Base-by-base conservation (phyloP, 768 basidiomycete species). In the Rossbeevera mucosa region DNA sequence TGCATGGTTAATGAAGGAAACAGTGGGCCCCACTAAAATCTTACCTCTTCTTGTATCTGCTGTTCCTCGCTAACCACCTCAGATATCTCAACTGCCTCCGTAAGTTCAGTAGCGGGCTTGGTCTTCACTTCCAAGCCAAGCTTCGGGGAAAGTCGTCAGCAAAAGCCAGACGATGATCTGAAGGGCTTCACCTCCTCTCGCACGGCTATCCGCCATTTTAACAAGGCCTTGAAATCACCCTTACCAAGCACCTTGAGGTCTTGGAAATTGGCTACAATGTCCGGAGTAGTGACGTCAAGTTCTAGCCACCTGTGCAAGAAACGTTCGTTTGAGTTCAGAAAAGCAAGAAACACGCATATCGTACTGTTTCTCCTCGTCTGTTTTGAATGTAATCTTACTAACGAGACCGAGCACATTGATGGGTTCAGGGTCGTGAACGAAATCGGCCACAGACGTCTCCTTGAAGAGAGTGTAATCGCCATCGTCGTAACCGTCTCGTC, bases 221-320 rank as follows among this genome's bases (percentile, higher is more conserved):
- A 75, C 50, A 99, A 72, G 8, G 79, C 64, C 69, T 97, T 98
- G 76, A 99, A 99, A 65, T 99, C 96, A 25, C 94, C 89, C 72
- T 97, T 99, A 29, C 96, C 96, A 29, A 99, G 74, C 4, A 99
- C 96, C 68, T 95, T 97, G 58, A 99, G 76, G 76, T 99, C 96
- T 20, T 85, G 81, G 59, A 86, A 88, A 66, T 90, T 92, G n/a
- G 78, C 75, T 65, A 82, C 81, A 56, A 98, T 74, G 48, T 98
- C 95, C 0, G 75, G 66, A 2, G 88, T 87, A 20, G 92, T 96
- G 51, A 86, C 72, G 45, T 81, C 77, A 46, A 86, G 71, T 47
- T 74, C 74, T 28, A 88, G 69, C 90, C 96, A 95, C 53, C 88
- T 91, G 41, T 25, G 49, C 18, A 52, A 50, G 36, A 31, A 26